phyloP scores from a whole-genome alignment of 139 green algal species.

The Coccomyxa sp. region DNA sequence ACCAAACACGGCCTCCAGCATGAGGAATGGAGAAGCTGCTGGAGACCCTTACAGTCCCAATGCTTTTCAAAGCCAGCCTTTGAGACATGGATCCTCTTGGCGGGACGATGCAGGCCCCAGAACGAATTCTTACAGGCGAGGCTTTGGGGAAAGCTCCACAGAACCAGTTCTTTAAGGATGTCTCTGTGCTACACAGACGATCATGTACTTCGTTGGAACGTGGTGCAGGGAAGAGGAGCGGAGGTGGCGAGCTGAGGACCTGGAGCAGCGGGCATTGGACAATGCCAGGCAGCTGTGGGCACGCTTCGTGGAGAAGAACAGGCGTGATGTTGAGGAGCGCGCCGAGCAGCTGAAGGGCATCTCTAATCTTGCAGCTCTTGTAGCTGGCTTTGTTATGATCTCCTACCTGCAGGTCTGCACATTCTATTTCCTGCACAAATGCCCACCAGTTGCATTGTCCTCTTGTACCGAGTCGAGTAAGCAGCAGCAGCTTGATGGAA shows the following conservation, averaged over 20 bases:
- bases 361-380: slow-evolving; percentile 2
- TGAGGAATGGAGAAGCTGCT: no score
- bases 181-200: no score
- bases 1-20: no score
- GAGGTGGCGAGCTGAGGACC: slow-evolving; percentile 42
- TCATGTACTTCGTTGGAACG: no score
- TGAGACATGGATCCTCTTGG: no score
- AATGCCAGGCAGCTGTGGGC: slow-evolving; percentile 62
- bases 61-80: no score
- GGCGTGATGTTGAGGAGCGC: slow-evolving; percentile 11
- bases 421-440: not conserved
- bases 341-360: slow-evolving; percentile 8
- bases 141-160: no score
- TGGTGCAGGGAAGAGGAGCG: slow-evolving; percentile 31
- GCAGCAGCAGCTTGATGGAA: not conserved
- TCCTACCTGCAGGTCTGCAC: slow-evolving; percentile 4
- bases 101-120: no score
- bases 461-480: not conserved
- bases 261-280: slow-evolving; percentile 61
- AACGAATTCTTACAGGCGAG: no score
- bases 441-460: not conserved
- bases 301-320: slow-evolving; percentile 51
- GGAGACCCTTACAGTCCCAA: no score
- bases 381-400: slow-evolving; percentile 12
- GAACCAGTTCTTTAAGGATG: no score